These are phyloP conservation scores for Madurella mycetomatis DNA, from an alignment of 2,329 filamentous ascomycete genomes.

Conservation along the genomic window DNA sequence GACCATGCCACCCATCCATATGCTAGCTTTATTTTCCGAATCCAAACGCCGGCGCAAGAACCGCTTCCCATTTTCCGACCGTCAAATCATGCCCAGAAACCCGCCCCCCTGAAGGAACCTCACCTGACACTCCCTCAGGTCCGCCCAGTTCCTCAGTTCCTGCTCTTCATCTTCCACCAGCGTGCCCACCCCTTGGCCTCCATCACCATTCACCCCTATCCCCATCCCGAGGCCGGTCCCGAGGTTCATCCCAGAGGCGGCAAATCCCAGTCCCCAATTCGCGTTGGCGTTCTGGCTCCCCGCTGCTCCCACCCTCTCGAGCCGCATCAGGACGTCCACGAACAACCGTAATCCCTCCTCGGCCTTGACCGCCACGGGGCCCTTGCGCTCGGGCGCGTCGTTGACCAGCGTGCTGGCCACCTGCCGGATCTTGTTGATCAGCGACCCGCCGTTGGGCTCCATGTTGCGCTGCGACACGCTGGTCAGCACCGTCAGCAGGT, in stretches of 20 bases:
- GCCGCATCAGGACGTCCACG: constrained; percentile 67
- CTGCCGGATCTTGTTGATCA: constrained; percentile 80
- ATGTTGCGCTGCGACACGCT: constrained; percentile 81
- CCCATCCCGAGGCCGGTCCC: constrained; percentile 11
- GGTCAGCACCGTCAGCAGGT: constrained; percentile 68
- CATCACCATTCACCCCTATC: not conserved
- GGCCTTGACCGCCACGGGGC: constrained; percentile 49
- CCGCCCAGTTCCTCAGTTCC: constrained; percentile 73
- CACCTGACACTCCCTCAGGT: constrained; percentile 71
- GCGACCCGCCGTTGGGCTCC: constrained; percentile 62
- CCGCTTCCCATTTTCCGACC: too few relatives aligned
- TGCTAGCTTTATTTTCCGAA: too few relatives aligned
- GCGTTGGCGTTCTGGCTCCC: too few relatives aligned
- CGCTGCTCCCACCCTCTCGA: constrained; percentile 58
- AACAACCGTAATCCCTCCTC: constrained; percentile 70
- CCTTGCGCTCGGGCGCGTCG: constrained; percentile 47
- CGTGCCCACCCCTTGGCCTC: not conserved
- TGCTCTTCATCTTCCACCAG: constrained; percentile 62
- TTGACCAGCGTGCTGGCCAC: constrained; percentile 77
- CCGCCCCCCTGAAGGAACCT: constrained; percentile 38
- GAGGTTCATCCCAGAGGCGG: constrained; percentile 7
- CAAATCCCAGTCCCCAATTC: too few relatives aligned
- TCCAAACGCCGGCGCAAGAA: too few relatives aligned
- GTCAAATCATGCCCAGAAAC: constrained; percentile 22
- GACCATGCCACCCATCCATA: too few relatives aligned